These are phyloP conservation scores for Vaccinium myrtillus DNA, from an alignment of 148 eudicot species.

Conservation along the genomic window DNA sequence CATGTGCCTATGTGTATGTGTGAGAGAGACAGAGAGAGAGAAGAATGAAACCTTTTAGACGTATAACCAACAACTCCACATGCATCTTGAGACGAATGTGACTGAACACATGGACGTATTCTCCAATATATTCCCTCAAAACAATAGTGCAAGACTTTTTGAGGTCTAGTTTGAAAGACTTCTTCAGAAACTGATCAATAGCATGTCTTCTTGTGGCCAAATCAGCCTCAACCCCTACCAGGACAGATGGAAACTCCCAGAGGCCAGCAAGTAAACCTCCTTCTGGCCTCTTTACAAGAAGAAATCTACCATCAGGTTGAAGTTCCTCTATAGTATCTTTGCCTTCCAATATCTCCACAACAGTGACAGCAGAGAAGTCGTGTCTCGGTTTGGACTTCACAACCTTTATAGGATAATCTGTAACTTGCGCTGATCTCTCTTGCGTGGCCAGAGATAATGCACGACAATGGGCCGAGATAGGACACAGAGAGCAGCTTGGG, in stretches of 20 bases:
- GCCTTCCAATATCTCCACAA: conserved; percentile 65
- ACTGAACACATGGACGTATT: conserved; percentile 70
- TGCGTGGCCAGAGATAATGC: conserved; percentile 54
- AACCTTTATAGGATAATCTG: conserved; percentile 81
- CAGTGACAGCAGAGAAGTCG: conserved; percentile 84
- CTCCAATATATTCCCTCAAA: conserved; percentile 80
- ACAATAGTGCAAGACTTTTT: conserved; percentile 45
- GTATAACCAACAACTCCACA: conserved; percentile 64
- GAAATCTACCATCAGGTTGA: conserved; percentile 40
- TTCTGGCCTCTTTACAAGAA: conserved; percentile 90
- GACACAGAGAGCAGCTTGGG: conserved; percentile 75
- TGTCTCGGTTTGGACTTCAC: conserved; percentile 71
- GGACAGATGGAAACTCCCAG: conserved; percentile 95
- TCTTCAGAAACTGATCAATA: conserved; percentile 58
- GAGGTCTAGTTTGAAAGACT: conserved; percentile 52
- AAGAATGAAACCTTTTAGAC: conserved; percentile 49
- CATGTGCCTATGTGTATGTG: background rate
- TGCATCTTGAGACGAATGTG: conserved; percentile 96
- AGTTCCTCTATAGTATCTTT: conserved; percentile 19
- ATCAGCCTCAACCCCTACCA: conserved; percentile 53
- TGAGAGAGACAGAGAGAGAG: background rate
- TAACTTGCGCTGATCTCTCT: conserved; percentile 46
- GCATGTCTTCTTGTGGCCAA: conserved; percentile 49
- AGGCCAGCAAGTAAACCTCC: conserved; percentile 96
- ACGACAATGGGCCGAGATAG: conserved; percentile 64